Evolutionary conservation across 257 asterid species (phyloP).

Genomic region (Datura wrightii): DNA sequence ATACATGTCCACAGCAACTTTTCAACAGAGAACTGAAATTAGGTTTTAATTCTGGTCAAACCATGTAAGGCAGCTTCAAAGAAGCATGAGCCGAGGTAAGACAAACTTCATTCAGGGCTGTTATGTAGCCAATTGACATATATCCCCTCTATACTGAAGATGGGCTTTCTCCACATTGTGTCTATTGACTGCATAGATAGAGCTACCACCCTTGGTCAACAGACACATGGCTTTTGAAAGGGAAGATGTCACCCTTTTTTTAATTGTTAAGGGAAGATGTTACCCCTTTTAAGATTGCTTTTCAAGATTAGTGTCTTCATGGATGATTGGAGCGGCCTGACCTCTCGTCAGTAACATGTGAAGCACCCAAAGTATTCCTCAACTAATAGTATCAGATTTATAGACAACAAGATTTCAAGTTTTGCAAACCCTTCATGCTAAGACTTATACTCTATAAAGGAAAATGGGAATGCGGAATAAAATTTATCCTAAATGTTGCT

Average conservation of each 20-base stretch:
- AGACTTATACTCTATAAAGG: neutral
- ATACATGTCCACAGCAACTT: neutral
- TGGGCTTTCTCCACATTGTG: neutral
- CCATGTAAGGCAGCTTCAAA: slow-evolving; percentile 3
- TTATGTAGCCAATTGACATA: neutral
- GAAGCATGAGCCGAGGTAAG: neutral
- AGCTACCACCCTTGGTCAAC: neutral
- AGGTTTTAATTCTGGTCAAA: neutral
- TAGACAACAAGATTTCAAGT: neutral
- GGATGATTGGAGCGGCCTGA: neutral
- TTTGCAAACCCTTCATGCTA: neutral
- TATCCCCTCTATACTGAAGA: slow-evolving; percentile 10
- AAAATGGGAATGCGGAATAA: neutral
- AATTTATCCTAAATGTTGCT: neutral
- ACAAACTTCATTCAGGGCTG: neutral
- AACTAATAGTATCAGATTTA: neutral
- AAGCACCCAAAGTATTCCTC: neutral
- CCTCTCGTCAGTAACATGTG: slow-evolving; percentile 1
- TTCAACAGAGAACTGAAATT: neutral
- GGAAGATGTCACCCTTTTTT: neutral
- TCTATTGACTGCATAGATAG: slow-evolving; percentile 19
- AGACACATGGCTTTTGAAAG: neutral
- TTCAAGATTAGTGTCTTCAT: slow-evolving; percentile 6
- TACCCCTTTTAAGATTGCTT: neutral
- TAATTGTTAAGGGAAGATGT: neutral